Conservation (phyloP, 495 filamentous ascomycete species). For the Pseudomonodictys pantanalensis region DNA sequence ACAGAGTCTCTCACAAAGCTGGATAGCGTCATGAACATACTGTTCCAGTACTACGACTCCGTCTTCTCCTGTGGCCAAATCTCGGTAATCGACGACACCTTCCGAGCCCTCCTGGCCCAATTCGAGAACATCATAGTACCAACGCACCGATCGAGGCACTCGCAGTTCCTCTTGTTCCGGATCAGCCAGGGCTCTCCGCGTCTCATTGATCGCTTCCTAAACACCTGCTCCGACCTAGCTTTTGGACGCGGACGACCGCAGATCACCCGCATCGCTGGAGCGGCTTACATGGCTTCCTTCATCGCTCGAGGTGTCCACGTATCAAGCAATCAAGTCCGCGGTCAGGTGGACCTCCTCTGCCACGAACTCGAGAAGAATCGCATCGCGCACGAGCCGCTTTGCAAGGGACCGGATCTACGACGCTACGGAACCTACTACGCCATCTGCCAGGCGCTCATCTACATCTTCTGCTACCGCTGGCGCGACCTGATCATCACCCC, state of each 20-base stretch:
- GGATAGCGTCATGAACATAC: conserved; percentile 82
- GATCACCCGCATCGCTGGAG: conserved; percentile 73
- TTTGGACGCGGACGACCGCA: conserved; percentile 61
- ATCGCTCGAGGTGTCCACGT: conserved; percentile 83
- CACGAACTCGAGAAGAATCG: conserved; percentile 68
- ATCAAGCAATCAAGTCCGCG: conserved; percentile 66
- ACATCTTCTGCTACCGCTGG: conserved; percentile 99
- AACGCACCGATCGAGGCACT: conserved; percentile 80
- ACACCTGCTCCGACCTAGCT: conserved; percentile 69
- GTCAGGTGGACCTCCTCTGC: conserved; percentile 72
- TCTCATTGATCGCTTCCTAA: conserved; percentile 75
- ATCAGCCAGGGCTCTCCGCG: conserved; percentile 74
- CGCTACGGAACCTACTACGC: conserved; percentile 84
- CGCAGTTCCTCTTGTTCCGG: conserved; percentile 90
- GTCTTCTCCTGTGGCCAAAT: conserved; percentile 54
- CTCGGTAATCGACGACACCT: conserved; percentile 49
- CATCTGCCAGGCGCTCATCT: conserved; percentile 79
- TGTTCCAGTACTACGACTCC: conserved; percentile 78
- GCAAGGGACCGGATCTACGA: conserved; percentile 78
- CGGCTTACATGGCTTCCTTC: conserved; percentile 91
- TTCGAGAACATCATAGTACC: conserved; percentile 84
- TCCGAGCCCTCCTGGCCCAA: conserved; percentile 73
- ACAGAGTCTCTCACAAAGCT: conserved; percentile 84
- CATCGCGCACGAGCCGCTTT: conserved; percentile 58
- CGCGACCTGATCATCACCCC: conserved; percentile 69